phyloP scores from a whole-genome alignment of 108 stramenopile genomes.

The Cyclotella atomus region DNA sequence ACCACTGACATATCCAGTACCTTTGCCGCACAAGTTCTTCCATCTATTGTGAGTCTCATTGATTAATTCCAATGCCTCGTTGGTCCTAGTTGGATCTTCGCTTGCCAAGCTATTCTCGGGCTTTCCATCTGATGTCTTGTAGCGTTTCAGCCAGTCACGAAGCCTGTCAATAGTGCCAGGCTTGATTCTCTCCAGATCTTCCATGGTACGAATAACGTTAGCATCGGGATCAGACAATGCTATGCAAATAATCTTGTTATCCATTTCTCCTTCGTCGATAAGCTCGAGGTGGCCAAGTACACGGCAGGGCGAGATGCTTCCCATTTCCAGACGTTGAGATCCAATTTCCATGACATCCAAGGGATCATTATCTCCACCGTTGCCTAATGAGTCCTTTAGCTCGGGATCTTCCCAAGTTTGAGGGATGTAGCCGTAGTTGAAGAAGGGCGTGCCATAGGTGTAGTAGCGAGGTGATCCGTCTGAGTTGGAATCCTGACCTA shows the following conservation, averaged over 20 bases:
- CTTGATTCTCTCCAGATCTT: conserved; percentile 85
- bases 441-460: conserved; percentile 96
- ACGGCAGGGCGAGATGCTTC: conserved; percentile 88
- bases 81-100: conserved; percentile 72
- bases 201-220: conserved; percentile 60
- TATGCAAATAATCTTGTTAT: conserved; percentile 96
- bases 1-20: conserved; percentile 54
- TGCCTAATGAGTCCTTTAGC: conserved; percentile 64
- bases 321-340: conserved; percentile 82
- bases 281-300: conserved; percentile 95
- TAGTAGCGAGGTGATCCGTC: conserved; percentile 96
- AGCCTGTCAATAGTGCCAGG: conserved; percentile 86
- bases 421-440: conserved; percentile 97
- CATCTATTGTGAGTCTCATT: conserved; percentile 81
- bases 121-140: conserved; percentile 98
- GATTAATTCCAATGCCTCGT: conserved; percentile 78
- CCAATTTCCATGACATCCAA: conserved; percentile 98
- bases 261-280: conserved; percentile 98
- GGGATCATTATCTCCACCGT: conserved; percentile 98
- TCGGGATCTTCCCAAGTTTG: conserved; percentile 98
- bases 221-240: conserved; percentile 80
- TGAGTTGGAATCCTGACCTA: conserved; percentile 90
- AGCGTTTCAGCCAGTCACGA: conserved; percentile 93
- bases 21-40: conserved; percentile 82
- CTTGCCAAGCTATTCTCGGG: conserved; percentile 87